Base-by-base conservation (phyloP, 148 eudicot species). In the Spergularia bocconei region DNA sequence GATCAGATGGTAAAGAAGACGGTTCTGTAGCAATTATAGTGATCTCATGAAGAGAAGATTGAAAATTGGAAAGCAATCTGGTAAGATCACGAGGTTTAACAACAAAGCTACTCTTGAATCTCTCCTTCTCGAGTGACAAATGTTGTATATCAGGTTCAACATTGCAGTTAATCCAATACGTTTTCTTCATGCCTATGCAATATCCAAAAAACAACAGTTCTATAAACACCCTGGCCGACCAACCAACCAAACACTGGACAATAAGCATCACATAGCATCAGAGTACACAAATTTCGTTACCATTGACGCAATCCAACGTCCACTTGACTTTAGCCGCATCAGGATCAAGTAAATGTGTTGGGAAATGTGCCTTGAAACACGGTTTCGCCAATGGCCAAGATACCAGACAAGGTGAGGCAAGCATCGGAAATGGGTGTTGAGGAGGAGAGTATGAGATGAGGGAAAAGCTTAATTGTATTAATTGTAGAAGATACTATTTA, bases 81-180 rank as follows among this genome's bases (percentile, higher is more conserved):
- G 78, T 95, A 72, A 95, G 88, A 85, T 95, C 99, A 82, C 97
- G 99, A 69, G 99, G 99, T 79, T 92, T 86, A 73, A 95, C 93
- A 71, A 90, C 94, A 75, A 95, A 87, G 82, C 74, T 90, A 87
- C 96, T 95, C 4, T 88, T 90, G 61, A 95, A 85, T 81, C 85
- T 89, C 66, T 84, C 90, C 80, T 86, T 85, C 71, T 92, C 96
- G 21, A 92, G 92, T 77, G 98, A 88, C 76, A 95, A 80, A 65
- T 92, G 92, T 78, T 95, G 98, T 78, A 90, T 84, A 65, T 95
- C 97, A 59, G 97, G 96, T 71, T 90, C 97, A 72, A 88, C 90
- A 78, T 95, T 95, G 88, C 99, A 95, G 74, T 88, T 89, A 77
- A 90, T 88, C 89, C 92, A 90, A 80, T 92, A 95, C 50, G 96